These are phyloP conservation scores for Lactarius deliciosus DNA, from an alignment of 768 basidiomycete species.

Conservation along the genomic window DNA sequence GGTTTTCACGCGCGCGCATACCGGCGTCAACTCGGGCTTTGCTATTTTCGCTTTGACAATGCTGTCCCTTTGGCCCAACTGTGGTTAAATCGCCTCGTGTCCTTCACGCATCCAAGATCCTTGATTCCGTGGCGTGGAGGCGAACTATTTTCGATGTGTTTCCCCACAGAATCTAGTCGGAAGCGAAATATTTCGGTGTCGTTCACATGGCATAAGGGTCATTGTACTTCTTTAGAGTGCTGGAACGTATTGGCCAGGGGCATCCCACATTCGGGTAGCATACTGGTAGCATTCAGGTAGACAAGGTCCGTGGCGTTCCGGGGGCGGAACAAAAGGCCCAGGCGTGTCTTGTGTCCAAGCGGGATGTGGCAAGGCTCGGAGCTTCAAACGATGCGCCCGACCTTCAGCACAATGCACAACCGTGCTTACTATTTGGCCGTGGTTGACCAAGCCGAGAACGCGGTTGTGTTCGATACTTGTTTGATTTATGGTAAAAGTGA, in stretches of 20 bases:
- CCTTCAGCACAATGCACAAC: not conserved
- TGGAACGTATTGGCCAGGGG: not conserved
- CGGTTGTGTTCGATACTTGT: too few relatives aligned
- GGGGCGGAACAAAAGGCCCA: not conserved
- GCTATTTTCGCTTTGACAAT: not conserved
- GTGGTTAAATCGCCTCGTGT: not conserved
- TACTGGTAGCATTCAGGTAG: not conserved
- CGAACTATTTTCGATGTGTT: not conserved
- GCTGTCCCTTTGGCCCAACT: not conserved
- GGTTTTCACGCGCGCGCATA: not conserved
- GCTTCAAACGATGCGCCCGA: not conserved
- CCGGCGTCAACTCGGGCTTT: not conserved
- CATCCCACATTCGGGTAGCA: too few relatives aligned
- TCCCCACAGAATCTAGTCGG: not conserved
- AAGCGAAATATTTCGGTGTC: not conserved
- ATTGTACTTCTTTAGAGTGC: not conserved
- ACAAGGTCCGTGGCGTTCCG: not conserved
- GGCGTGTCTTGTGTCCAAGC: not conserved
- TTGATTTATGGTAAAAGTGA: not conserved
- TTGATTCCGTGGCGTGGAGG: not conserved
- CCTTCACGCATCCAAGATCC: not conserved
- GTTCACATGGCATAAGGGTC: not conserved
- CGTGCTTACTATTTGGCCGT: not conserved
- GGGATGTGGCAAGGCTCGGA: not conserved
- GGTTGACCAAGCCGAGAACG: not conserved